Evolutionary conservation across 1,139 yeast genomes (phyloP).

Genomic region (Lizanozyma gosingica): DNA sequence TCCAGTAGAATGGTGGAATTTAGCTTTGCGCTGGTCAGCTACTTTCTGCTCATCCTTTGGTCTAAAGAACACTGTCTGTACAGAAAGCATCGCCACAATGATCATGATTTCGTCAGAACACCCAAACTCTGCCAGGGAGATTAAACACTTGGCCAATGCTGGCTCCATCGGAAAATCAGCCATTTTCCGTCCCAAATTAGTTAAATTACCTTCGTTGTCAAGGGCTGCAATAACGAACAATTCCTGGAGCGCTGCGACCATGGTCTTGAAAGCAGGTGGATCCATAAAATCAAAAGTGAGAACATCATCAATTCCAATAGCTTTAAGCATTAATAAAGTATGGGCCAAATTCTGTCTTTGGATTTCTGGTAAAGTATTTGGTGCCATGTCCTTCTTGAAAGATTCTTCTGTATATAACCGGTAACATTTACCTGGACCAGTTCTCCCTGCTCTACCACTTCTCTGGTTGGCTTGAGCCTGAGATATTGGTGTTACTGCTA

Average conservation of each 20-base stretch:
- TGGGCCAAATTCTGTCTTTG: constrained; percentile 83
- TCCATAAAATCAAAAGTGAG: constrained; percentile 87
- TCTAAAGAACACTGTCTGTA: constrained; percentile 75
- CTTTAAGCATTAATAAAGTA: constrained; percentile 82
- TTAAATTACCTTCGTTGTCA: constrained; percentile 69
- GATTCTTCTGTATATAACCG: constrained; percentile 66
- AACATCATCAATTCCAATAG: constrained; percentile 87
- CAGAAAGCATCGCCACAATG: constrained; percentile 87
- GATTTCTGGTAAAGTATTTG: constrained; percentile 84
- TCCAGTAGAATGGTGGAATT: constrained; percentile 72
- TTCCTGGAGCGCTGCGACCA: constrained; percentile 76
- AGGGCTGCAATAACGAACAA: constrained; percentile 75
- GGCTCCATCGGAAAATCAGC: constrained; percentile 97
- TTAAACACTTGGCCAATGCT: constrained; percentile 69
- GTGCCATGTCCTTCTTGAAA: constrained; percentile 66
- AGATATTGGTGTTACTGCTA: constrained; percentile 65
- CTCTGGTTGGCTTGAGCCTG: constrained; percentile 81
- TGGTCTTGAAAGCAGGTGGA: constrained; percentile 73
- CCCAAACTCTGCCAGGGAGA: constrained; percentile 61
- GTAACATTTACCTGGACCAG: constrained; percentile 79
- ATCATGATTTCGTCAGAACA: constrained; percentile 81
- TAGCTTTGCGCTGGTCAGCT: constrained; percentile 71
- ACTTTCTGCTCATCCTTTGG: constrained; percentile 68
- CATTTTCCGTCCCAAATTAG: constrained; percentile 71
- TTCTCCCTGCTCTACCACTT: constrained; percentile 81